Evolutionary conservation across 805 yeast genomes (phyloP).

Genomic region (Huiozyma sinensis): DNA sequence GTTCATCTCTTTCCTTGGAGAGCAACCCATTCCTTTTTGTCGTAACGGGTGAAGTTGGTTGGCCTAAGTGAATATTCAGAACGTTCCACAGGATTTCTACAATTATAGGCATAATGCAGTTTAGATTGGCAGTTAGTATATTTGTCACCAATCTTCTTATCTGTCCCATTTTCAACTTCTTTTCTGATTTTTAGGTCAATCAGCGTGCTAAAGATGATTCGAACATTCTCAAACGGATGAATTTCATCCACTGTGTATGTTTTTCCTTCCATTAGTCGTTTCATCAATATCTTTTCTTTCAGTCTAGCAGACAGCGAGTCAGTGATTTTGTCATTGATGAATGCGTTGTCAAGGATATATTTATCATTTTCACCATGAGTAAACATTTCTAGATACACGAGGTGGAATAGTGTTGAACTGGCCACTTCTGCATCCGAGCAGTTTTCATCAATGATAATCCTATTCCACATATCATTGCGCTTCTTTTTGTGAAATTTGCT

Average conservation of each 20-base stretch:
- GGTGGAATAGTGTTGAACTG: background rate
- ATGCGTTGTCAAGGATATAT: background rate
- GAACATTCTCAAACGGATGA: background rate
- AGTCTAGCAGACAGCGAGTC: background rate
- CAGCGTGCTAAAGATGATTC: background rate
- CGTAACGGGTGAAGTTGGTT: too few relatives aligned
- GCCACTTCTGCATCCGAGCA: background rate
- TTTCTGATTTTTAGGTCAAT: background rate
- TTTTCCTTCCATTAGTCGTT: background rate
- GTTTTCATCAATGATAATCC: background rate
- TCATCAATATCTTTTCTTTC: background rate
- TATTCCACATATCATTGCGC: too few relatives aligned
- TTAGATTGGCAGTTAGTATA: background rate
- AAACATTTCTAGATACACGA: background rate
- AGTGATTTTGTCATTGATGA: background rate
- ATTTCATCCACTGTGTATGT: background rate
- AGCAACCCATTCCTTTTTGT: too few relatives aligned
- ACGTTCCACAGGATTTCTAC: background rate
- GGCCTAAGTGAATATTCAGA: too few relatives aligned
- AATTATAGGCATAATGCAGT: background rate
- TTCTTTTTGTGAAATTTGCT: too few relatives aligned
- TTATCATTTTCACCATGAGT: background rate
- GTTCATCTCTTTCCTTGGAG: too few relatives aligned
- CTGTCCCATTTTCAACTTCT: too few relatives aligned
- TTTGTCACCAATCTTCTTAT: too few relatives aligned